A percentile compares a stretch with the other conserved stretches of the same genome.
phyloP scores from a whole-genome alignment of 73 alveolate genomes.

The Vitrella brassicaformis region DNA sequence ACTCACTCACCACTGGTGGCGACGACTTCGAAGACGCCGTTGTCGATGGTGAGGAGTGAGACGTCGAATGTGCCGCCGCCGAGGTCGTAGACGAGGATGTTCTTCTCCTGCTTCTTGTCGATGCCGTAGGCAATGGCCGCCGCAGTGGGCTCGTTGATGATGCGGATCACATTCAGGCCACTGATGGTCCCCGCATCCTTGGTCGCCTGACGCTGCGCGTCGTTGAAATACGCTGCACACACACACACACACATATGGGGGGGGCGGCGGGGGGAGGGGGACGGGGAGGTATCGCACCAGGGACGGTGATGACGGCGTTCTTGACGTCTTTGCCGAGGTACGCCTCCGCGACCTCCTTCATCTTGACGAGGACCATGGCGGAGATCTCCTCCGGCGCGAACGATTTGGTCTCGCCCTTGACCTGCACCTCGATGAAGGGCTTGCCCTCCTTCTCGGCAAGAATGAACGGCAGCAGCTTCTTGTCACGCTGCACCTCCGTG shows the following conservation, averaged over 20 bases:
- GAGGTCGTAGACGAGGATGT: slow-evolving; percentile 26
- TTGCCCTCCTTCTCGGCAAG: slow-evolving; percentile 71
- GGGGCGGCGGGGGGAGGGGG: not conserved
- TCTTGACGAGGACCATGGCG: slow-evolving; percentile 79
- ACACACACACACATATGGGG: not conserved
- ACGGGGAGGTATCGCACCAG: slow-evolving; percentile 5
- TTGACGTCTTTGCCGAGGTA: slow-evolving; percentile 81
- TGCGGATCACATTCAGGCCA: slow-evolving; percentile 88
- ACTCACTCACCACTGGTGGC: slow-evolving; percentile 86
- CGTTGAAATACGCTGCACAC: slow-evolving; percentile 77
- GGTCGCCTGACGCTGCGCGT: slow-evolving; percentile 89
- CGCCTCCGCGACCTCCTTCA: slow-evolving; percentile 78
- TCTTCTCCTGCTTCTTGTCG: slow-evolving; percentile 16
- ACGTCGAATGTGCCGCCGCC: slow-evolving; percentile 92
- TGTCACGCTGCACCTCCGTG: slow-evolving; percentile 57
- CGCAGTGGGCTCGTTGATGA: slow-evolving; percentile 95
- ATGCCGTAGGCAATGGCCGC: slow-evolving; percentile 97
- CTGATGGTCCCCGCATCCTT: slow-evolving; percentile 96
- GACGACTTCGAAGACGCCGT: slow-evolving; percentile 89
- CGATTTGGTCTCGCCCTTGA: slow-evolving; percentile 36
- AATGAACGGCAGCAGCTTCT: slow-evolving; percentile 77
- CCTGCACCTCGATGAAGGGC: slow-evolving; percentile 76
- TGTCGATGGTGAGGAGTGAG: slow-evolving; percentile 85
- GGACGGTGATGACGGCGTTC: slow-evolving; percentile 94
- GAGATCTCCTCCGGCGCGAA: slow-evolving; percentile 86